Percentiles rank a stretch among this genome's conserved stretches.
Conservation (phyloP, 2,329 filamentous ascomycete genomes). For the Exophiala xenobiotica region DNA sequence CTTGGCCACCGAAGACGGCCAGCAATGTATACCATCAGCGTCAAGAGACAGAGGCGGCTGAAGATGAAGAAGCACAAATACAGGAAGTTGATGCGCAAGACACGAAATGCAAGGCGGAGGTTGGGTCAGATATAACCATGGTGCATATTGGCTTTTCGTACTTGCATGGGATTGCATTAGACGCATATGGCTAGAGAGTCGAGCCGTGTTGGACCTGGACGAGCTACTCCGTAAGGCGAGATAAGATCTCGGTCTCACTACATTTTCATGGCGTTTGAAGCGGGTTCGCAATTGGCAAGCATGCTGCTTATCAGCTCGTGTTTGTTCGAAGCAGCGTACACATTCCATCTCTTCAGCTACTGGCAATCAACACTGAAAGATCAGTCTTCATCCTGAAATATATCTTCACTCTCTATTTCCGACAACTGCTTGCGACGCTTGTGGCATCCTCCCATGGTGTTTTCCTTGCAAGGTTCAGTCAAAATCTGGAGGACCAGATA, state of each 20-base stretch:
- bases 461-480: no score
- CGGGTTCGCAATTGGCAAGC: neutral
- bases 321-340: neutral
- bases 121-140: slow-evolving; percentile 57
- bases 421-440: neutral
- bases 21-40: slow-evolving; percentile 78
- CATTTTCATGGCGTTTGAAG: neutral
- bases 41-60: slow-evolving; percentile 85
- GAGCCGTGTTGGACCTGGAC: no score
- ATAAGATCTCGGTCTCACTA: no score
- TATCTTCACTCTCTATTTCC: neutral
- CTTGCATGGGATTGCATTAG: slow-evolving; percentile 3
- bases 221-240: no score
- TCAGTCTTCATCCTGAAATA: neutral
- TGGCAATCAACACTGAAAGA: no score
- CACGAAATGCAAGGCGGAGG: slow-evolving; percentile 83
- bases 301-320: neutral
- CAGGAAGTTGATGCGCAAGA: slow-evolving; percentile 97
- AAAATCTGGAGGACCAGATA: no score
- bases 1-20: slow-evolving; percentile 33
- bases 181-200: neutral
- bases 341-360: no score
- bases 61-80: slow-evolving; percentile 99
- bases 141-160: neutral
- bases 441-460: no score